Conservation (phyloP, 176 grass and related monocot species). For the Cymbopogon citratus region DNA sequence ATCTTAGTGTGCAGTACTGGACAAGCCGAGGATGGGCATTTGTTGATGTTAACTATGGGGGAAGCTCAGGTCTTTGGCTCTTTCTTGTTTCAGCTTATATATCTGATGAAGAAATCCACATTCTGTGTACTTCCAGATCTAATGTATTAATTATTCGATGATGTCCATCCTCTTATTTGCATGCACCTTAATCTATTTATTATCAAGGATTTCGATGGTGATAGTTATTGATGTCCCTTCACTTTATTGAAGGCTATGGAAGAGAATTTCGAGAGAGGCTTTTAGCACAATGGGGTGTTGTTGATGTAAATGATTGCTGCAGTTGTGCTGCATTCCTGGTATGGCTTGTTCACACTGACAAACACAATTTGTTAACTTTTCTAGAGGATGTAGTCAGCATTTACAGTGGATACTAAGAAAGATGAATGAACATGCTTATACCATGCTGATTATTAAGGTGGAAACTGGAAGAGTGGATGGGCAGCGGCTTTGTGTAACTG, state of each 20-base stretch:
- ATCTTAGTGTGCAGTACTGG: slow-evolving; percentile 89
- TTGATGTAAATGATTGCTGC: slow-evolving; percentile 86
- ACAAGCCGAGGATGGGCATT: slow-evolving; percentile 88
- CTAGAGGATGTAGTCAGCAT: background rate
- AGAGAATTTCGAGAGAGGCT: slow-evolving; percentile 81
- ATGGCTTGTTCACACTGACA: slow-evolving; percentile 23
- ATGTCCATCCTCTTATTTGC: slow-evolving; percentile 4
- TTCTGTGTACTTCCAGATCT: slow-evolving; percentile 20
- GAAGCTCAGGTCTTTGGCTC: slow-evolving; percentile 68
- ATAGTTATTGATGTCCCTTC: slow-evolving; percentile 22
- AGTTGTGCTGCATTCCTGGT: slow-evolving; percentile 81
- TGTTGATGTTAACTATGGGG: slow-evolving; percentile 92
- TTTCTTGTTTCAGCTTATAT: slow-evolving; percentile 11
- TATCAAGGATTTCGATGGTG: background rate
- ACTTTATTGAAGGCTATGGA: slow-evolving; percentile 66
- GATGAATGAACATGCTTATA: background rate
- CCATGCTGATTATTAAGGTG: slow-evolving; percentile 50
- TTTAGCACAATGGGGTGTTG: slow-evolving; percentile 72
- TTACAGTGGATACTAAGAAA: background rate
- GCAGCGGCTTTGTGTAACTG: slow-evolving; percentile 74
- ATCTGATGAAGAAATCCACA: background rate
- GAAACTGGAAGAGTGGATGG: slow-evolving; percentile 61
- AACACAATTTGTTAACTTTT: background rate
- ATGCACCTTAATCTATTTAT: slow-evolving; percentile 8
- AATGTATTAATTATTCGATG: slow-evolving; percentile 1